These are phyloP conservation scores for Cladosporium sp. DNA, from an alignment of 2,329 filamentous ascomycete genomes.

Conservation along the genomic window DNA sequence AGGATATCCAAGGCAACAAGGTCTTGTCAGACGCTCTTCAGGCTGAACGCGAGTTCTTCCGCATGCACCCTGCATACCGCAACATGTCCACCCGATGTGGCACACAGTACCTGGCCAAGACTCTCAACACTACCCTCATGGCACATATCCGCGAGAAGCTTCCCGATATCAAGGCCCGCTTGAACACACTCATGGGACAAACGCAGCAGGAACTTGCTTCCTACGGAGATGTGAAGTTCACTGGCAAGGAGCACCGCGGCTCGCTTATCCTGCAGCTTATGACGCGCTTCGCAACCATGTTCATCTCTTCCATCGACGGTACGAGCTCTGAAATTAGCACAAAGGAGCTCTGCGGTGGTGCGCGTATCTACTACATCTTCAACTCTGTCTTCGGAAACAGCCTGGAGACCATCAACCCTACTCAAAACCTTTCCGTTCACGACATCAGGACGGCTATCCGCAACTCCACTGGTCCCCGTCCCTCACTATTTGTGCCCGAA, in stretches of 20 bases:
- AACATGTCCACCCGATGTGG: conserved; percentile 94
- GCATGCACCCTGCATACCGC: conserved; percentile 92
- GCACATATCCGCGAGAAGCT: conserved; percentile 90
- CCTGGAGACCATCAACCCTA: conserved; percentile 93
- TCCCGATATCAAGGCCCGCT: conserved; percentile 94
- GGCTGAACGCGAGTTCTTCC: conserved; percentile 92
- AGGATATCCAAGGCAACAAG: conserved; percentile 95
- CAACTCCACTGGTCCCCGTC: conserved; percentile 93
- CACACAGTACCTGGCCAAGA: conserved; percentile 91
- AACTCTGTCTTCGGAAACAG: conserved; percentile 98
- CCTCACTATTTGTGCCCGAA: conserved; percentile 95
- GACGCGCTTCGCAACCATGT: conserved; percentile 96
- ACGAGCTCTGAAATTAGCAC: conserved; percentile 98
- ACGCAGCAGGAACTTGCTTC: conserved; percentile 97
- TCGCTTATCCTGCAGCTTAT: conserved; percentile 95
- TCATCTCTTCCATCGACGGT: conserved; percentile 97
- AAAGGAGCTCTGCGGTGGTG: conserved; percentile 93
- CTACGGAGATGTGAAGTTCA: conserved; percentile 97
- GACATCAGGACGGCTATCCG: conserved; percentile 97
- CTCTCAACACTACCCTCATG: conserved; percentile 93
- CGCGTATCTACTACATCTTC: conserved; percentile 98
- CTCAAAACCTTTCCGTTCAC: conserved; percentile 86
- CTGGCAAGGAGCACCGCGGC: conserved; percentile 92
- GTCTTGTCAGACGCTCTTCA: conserved; percentile 89
- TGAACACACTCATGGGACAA: conserved; percentile 99